Base-by-base conservation (phyloP, 2,329 filamentous ascomycete species). In the Cladobotryum mycophilum region DNA sequence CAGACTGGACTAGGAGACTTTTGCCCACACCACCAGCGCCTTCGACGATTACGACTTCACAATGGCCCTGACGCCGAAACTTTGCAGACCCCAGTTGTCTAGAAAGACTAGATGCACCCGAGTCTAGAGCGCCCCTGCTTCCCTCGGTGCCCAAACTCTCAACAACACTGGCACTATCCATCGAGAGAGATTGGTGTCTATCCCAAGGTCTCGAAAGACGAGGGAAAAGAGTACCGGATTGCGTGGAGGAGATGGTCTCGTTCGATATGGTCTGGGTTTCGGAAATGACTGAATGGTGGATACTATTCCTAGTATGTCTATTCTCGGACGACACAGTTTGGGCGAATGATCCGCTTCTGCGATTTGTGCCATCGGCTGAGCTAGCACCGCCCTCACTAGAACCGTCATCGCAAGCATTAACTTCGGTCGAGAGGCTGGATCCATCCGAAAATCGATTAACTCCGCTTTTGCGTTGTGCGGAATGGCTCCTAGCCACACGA, bases 401-500 rank as follows among this genome's bases (percentile, higher is more conserved):
- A 34, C 71, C 67, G 52, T 83, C 79, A 36, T 70, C 76, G 30
- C 64, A 64, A 37, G 78, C 69, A 22, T 47, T 46, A 14, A 71
- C 54, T 4, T 82, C 75, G 53, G 71, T 76, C 7, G 78, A 78
- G n/a, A 80, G 61, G 53, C 64, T 75, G 2, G 80, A 82, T 6
- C 66, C 70, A 41, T 81, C 80, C 0, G 79, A 79, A 52, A 77
- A 74, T 15, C 74, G 72, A 51, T 70, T 72, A 4, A 67, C 55
- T 9, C 67, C 66, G 13, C 70, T 68, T 41, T 68, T 74, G 44
- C 71, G 68, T 45, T 65, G 70, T 41, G 76, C 62, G 8, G 73
- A 63, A 52, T 91, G 86, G 34, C 78, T 83, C 61, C 76, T 82
- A 17, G 87, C 81, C 45, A 90, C 85, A 43, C 82, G 84, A 56